Conservation (phyloP, 2,329 filamentous ascomycete genomes). For the Thermoascus crustaceus region DNA sequence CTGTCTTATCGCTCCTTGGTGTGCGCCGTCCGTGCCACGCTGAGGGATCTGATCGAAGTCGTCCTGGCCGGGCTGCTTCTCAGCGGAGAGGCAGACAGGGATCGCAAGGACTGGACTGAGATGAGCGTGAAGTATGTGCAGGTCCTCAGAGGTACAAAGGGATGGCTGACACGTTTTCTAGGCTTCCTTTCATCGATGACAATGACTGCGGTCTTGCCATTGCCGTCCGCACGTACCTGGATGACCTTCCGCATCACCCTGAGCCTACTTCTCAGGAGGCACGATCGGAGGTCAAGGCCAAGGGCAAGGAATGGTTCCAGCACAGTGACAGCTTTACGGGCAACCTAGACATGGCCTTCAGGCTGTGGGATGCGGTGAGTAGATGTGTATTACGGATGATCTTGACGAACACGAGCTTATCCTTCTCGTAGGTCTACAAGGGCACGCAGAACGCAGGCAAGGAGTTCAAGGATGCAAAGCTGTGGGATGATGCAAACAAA, state of each 20-base stretch:
- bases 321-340: slow-evolving; percentile 50
- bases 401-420: slow-evolving; percentile 9
- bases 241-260: slow-evolving; percentile 47
- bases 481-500: slow-evolving; percentile 52
- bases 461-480: slow-evolving; percentile 44
- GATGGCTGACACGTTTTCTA: slow-evolving; percentile 12
- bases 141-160: background rate
- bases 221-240: slow-evolving; percentile 41
- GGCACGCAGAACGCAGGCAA: slow-evolving; percentile 49
- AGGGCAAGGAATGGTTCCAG: slow-evolving; percentile 53
- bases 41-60: slow-evolving; percentile 79
- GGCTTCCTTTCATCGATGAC: slow-evolving; percentile 38
- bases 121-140: slow-evolving; percentile 61
- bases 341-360: slow-evolving; percentile 54
- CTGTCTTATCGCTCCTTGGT: slow-evolving; percentile 79
- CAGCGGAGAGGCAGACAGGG: slow-evolving; percentile 66
- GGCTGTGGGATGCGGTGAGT: slow-evolving; percentile 58
- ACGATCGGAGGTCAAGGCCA: slow-evolving; percentile 43
- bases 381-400: slow-evolving; percentile 5
- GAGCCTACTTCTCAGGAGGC: slow-evolving; percentile 46
- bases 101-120: slow-evolving; percentile 57
- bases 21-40: slow-evolving; percentile 65
- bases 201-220: slow-evolving; percentile 41
- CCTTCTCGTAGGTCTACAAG: slow-evolving; percentile 42
- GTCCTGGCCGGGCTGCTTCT: slow-evolving; percentile 73